These are phyloP conservation scores for Cladobotryum mycophilum DNA, from an alignment of 2,329 filamentous ascomycete genomes.

Conservation along the genomic window DNA sequence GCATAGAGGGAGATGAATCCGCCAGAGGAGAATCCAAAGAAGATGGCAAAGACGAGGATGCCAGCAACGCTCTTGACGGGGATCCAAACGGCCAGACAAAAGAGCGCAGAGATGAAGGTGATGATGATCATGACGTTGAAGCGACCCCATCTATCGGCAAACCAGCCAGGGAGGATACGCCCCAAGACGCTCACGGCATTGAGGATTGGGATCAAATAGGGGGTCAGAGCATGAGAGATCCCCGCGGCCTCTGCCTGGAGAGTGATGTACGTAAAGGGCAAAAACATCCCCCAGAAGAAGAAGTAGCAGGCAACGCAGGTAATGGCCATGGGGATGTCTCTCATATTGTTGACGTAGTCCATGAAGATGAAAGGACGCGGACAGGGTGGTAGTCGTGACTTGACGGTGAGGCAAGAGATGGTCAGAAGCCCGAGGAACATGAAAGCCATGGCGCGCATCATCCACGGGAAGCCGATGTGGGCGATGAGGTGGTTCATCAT, in stretches of 20 bases:
- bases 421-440: constrained; percentile 35
- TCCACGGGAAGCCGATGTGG: constrained; percentile 40
- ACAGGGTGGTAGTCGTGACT: constrained; percentile 38
- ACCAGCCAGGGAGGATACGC: constrained; percentile 44
- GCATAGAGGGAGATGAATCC: constrained; percentile 59
- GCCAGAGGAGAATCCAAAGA: constrained; percentile 66
- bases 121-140: constrained; percentile 48
- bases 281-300: constrained; percentile 50
- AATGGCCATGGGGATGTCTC: constrained; percentile 39
- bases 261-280: constrained; percentile 48
- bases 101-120: constrained; percentile 40
- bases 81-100: constrained; percentile 43
- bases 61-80: constrained; percentile 45
- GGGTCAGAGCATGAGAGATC: constrained; percentile 34
- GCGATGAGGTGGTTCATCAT: constrained; percentile 50
- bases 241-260: constrained; percentile 41
- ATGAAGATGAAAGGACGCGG: constrained; percentile 37
- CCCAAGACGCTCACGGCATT: constrained; percentile 47
- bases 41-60: constrained; percentile 57
- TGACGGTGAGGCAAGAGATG: constrained; percentile 31
- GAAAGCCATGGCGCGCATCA: constrained; percentile 42
- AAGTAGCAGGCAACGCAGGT: constrained; percentile 43
- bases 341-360: constrained; percentile 42
- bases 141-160: constrained; percentile 39
- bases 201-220: constrained; percentile 51